Base-by-base conservation (phyloP, 768 basidiomycete genomes). In the Holtermannia corniformis region DNA sequence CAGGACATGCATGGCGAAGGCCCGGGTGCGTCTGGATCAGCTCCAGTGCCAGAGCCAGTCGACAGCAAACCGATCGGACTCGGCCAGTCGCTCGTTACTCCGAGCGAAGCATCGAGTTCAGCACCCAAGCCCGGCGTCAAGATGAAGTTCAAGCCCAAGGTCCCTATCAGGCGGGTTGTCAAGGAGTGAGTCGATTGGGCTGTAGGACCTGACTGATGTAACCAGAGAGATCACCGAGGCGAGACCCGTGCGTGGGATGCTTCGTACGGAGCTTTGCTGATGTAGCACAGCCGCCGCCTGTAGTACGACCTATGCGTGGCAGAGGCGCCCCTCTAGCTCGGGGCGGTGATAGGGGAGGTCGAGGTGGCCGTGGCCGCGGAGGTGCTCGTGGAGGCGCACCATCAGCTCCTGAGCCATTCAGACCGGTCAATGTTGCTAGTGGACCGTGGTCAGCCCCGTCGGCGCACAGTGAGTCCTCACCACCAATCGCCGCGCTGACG, bases 131-230 rank as follows among this genome's bases (percentile, higher is more conserved):
- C 32, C 10, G 32, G 32, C 32, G 16, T 37, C 10, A 68, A 51
- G 44, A n/a, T 68, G 57, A 68, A 68, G 46, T 68, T 68, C 51
- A 63, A 57, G 61, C 66, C 66, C 1, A 61, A 54, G 25, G 57
- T 64, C 14, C 67, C 67, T 0, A 52, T 60, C 19, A 47, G 60
- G 44, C 48, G 54, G n/a, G 62, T 57, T 16, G 16, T 37, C 1
- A 68, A 68, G 42, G 44, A 49, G 64, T 65, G 50, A 47, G 62
- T 62, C 23, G 23, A 41, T 24, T 22, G 14, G 7, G 32, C 32
- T 37, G 16, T 37, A 37, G 32, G n/a, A n/a, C n/a, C n/a, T n/a
- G n/a, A n/a, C 54, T 48, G 47, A 55, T 28, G 13, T 24, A 4
- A 41, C 42, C 26, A 68, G 67, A 25, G 67, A 65, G 50, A 23